These are phyloP conservation scores for Lasiodiplodia theobromae DNA, from an alignment of 2,329 filamentous ascomycete genomes.

Conservation along the genomic window DNA sequence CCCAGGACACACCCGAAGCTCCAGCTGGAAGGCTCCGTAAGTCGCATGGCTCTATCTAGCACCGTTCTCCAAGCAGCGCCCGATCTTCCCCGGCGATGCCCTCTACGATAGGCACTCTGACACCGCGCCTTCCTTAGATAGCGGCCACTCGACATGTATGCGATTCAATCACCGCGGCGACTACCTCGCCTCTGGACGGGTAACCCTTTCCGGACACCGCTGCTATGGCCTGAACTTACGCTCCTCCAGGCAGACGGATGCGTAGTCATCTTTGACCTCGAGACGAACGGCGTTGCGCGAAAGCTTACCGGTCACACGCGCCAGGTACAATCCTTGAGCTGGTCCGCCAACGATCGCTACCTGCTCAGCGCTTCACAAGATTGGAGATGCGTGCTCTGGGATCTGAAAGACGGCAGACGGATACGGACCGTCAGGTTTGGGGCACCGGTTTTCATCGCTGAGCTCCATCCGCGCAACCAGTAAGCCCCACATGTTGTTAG, in stretches of 20 bases:
- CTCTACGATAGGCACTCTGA: constrained; percentile 33
- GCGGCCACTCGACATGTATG: constrained; percentile 69
- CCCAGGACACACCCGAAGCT: constrained; percentile 87
- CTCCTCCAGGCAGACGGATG: constrained; percentile 75
- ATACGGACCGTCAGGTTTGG: constrained; percentile 89
- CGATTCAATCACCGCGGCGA: constrained; percentile 96
- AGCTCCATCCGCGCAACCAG: constrained; percentile 91
- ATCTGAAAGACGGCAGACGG: constrained; percentile 75
- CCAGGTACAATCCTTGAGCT: constrained; percentile 90
- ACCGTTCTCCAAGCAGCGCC: constrained; percentile 52
- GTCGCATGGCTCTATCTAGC: constrained; percentile 41
- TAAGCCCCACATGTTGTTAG: constrained; percentile 52
- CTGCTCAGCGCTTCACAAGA: constrained; percentile 92
- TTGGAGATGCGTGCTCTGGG: constrained; percentile 97
- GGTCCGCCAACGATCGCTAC: constrained; percentile 91
- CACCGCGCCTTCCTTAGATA: constrained; percentile 49
- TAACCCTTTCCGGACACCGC: constrained; percentile 47
- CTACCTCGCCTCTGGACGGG: constrained; percentile 90
- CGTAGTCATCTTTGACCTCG: constrained; percentile 94
- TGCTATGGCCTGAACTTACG: constrained; percentile 33
- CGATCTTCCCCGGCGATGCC: constrained; percentile 57
- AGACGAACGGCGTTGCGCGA: constrained; percentile 94
- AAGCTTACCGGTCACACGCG: constrained; percentile 93
- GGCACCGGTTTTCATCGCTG: constrained; percentile 93
- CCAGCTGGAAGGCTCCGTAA: constrained; percentile 85